Percentiles rank a stretch among this genome's conserved stretches.
Conservation (phyloP, 768 basidiomycete species). For the Russula virescens region DNA sequence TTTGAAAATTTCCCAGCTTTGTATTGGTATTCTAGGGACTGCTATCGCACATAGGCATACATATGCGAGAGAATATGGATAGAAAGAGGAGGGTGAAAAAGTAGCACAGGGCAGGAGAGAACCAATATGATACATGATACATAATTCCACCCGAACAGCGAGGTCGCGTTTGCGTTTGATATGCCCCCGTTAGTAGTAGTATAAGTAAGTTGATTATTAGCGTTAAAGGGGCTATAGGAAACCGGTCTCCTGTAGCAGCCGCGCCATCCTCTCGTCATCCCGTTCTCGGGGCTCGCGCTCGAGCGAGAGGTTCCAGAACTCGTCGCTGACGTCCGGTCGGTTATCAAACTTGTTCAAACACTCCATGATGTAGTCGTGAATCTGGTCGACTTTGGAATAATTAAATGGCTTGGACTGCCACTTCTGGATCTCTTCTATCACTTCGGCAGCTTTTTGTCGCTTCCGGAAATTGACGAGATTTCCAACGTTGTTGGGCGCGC, state of each 20-base stretch:
- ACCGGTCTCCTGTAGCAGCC: slow-evolving; percentile 81
- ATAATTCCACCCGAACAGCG: slow-evolving; percentile 16
- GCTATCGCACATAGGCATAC: slow-evolving; percentile 9
- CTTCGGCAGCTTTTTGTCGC: slow-evolving; percentile 91
- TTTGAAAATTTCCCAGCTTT: background rate
- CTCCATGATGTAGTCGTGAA: slow-evolving; percentile 74
- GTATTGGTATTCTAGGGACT: slow-evolving; percentile 1
- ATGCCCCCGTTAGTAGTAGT: background rate
- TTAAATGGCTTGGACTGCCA: slow-evolving; percentile 94
- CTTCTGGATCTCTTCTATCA: slow-evolving; percentile 93
- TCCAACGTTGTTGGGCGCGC: slow-evolving; percentile 80
- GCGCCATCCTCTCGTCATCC: slow-evolving; percentile 95
- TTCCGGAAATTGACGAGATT: slow-evolving; percentile 93
- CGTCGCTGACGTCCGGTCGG: slow-evolving; percentile 61
- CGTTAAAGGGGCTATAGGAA: slow-evolving; percentile 47
- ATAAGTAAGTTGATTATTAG: background rate
- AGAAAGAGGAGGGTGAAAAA: background rate
- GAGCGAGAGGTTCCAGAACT: slow-evolving; percentile 81
- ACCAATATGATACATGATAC: slow-evolving; percentile 21
- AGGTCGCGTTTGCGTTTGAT: background rate
- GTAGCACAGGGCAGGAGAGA: background rate
- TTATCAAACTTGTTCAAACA: slow-evolving; percentile 67
- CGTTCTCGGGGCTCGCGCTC: slow-evolving; percentile 90
- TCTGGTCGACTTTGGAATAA: slow-evolving; percentile 57
- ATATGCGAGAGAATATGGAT: slow-evolving; percentile 4